Base-by-base conservation (phyloP, 306 rosid species). In the Fragaria iinumae region DNA sequence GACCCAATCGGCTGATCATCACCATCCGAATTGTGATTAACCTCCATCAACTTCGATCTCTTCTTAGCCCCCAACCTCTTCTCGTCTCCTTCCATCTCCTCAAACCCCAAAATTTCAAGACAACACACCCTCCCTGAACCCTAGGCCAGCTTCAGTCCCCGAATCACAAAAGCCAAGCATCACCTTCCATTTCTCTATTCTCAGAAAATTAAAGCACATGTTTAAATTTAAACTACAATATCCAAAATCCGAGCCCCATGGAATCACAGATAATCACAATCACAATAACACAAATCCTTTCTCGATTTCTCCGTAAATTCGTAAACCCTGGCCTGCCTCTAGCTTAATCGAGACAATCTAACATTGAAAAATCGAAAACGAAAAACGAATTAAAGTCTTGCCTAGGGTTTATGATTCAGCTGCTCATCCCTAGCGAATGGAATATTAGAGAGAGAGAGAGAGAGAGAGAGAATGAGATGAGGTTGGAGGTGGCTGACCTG, bases 1-100 rank as follows among this genome's bases (percentile, higher is more conserved):
- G 92, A 81, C 52, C 99, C 97, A 85, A 96, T 91, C 11, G 98
- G 93, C 83, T 88, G 96, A 48, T 91, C 86, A 27, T 93, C 97
- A 16, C 55, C 55, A 25, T 86, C 94, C 0, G 94, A 90, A 78
- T 87, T 92, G 65, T 88, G 67, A 56, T 87, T 87, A 59, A 78
- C 82, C 79, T 85, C 85, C 45, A 83, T 68, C 18, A 71, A 84
- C 81, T 92, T 89, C 39, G 87, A 85, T 84, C 98, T 83, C 85
- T 80, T 90, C 85, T 82, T 87, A 18, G 49, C 57, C 67, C 88
- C 92, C 74, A 83, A 74, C 89, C 84, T 84, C 77, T 81, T 79
- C 55, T 87, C 89, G 11, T 84, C 94, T 13, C 86, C 96, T 20
- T 90, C 96, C 99, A 95, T 95, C 68, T 72, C 73, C 32, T 74